Evolutionary conservation across 140 eudicot genomes (phyloP).

Genomic region (Stevia rebaudiana): DNA sequence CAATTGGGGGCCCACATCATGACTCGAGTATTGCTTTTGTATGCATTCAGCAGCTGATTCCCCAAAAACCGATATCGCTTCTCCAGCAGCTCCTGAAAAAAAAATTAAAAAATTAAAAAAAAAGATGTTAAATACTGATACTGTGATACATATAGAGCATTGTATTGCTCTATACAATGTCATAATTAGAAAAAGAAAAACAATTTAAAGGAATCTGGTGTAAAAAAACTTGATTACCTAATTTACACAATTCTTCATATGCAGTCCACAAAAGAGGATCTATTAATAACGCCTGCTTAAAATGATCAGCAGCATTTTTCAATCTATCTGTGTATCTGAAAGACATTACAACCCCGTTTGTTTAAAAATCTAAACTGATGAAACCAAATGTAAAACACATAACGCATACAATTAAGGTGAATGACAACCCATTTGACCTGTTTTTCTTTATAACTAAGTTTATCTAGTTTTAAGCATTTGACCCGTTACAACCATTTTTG

Average conservation of each 20-base stretch:
- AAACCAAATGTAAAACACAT: conserved; percentile 5
- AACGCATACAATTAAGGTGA: not conserved
- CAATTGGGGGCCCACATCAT: conserved; percentile 41
- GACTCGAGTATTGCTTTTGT: conserved; percentile 62
- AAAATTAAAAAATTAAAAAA: no score
- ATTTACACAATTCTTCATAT: conserved; percentile 84
- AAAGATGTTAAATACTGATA: not conserved
- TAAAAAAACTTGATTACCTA: conserved; percentile 42
- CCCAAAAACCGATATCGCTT: conserved; percentile 74
- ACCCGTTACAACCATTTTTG: not conserved
- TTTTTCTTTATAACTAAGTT: not conserved
- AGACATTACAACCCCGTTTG: conserved; percentile 5
- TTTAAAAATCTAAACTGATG: conserved; percentile 9
- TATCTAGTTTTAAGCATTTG: not conserved
- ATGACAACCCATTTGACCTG: conserved; percentile 3
- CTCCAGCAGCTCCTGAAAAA: conserved; percentile 80
- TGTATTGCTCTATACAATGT: not conserved
- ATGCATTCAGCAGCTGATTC: conserved; percentile 76
- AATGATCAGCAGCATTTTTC: conserved; percentile 69
- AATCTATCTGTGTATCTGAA: conserved; percentile 91
- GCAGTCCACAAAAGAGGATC: conserved; percentile 97
- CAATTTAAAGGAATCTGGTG: not conserved
- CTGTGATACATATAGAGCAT: not conserved
- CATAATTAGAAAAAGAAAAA: not conserved
- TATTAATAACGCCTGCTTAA: conserved; percentile 81